A percentile compares a stretch with the other conserved stretches of the same genome.
These are phyloP conservation scores for Ganoderma lucidum DNA, from an alignment of 1,284 basidiomycete species.

Conservation along the genomic window DNA sequence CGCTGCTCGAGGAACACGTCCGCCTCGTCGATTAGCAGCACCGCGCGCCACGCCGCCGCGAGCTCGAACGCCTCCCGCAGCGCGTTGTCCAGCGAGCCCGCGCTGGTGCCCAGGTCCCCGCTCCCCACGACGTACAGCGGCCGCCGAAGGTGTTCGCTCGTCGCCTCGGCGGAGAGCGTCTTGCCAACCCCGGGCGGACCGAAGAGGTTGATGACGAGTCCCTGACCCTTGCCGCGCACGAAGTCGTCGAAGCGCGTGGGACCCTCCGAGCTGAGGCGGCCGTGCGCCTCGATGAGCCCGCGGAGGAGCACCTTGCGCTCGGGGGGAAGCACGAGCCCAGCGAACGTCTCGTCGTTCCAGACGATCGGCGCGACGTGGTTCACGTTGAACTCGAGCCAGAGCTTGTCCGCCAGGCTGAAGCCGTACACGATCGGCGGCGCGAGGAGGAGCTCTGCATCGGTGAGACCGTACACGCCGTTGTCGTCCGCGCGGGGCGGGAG, in stretches of 20 bases:
- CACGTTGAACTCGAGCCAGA: conserved; percentile 66
- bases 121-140: conserved; percentile 67
- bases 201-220: conserved; percentile 65
- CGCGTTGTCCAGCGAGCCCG: conserved; percentile 39
- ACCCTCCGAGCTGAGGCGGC: conserved; percentile 41
- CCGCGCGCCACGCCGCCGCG: conserved; percentile 67
- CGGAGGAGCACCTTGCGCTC: conserved; percentile 60
- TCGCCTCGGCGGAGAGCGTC: conserved; percentile 62
- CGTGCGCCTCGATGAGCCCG: conserved; percentile 65
- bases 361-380: conserved; percentile 56
- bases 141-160: conserved; percentile 62
- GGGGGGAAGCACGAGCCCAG: conserved; percentile 60
- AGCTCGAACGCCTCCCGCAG: conserved; percentile 45
- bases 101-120: conserved; percentile 61
- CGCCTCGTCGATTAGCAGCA: conserved; percentile 55
- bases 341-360: conserved; percentile 66
- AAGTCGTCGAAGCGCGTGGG: conserved; percentile 62
- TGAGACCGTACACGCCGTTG: conserved; percentile 9
- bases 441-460: conserved; percentile 51
- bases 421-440: conserved; percentile 62
- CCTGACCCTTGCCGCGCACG: conserved; percentile 67
- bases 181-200: conserved; percentile 68
- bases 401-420: conserved; percentile 63
- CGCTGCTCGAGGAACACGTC: conserved; percentile 66
- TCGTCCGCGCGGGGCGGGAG: not conserved